Evolutionary conservation across 2,329 filamentous ascomycete species (phyloP).

Genomic region (Aspergillus pseudoviridinutans): DNA sequence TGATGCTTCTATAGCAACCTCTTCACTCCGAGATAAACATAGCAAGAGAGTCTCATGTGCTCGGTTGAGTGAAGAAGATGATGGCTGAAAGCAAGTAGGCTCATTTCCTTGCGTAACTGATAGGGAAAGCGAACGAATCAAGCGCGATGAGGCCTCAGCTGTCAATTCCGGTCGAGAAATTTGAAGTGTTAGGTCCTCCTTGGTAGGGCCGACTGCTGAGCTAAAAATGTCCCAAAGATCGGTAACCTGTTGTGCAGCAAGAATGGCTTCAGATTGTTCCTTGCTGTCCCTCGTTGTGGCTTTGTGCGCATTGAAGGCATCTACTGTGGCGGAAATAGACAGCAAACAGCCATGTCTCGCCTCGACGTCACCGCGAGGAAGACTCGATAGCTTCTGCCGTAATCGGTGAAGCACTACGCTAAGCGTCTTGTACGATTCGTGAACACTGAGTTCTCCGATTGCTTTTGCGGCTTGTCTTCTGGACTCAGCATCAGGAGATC

Average conservation of each 20-base stretch:
- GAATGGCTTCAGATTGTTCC: constrained; percentile 19
- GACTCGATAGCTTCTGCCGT: constrained; percentile 30
- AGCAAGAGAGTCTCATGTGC: constrained; percentile 34
- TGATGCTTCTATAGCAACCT: constrained; percentile 38
- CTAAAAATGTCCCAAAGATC: constrained; percentile 38
- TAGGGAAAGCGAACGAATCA: constrained; percentile 36
- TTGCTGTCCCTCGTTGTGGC: constrained; percentile 13
- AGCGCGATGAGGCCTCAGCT: constrained; percentile 37
- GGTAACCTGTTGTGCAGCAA: constrained; percentile 26
- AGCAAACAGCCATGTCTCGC: constrained; percentile 44
- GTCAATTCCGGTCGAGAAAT: constrained; percentile 39
- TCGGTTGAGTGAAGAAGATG: constrained; percentile 23
- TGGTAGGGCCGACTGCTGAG: constrained; percentile 28
- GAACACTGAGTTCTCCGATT: constrained; percentile 52
- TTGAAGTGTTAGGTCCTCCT: constrained; percentile 38
- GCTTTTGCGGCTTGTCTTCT: constrained; percentile 68
- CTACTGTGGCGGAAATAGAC: constrained; percentile 36
- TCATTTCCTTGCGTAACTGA: constrained; percentile 15
- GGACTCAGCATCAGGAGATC: constrained; percentile 69
- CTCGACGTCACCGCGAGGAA: constrained; percentile 39
- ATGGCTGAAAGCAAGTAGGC: constrained; percentile 12
- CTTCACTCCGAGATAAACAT: constrained; percentile 38
- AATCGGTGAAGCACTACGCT: constrained; percentile 30
- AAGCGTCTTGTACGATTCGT: constrained; percentile 29
- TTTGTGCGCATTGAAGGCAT: constrained; percentile 26